A percentile compares a stretch with the other conserved stretches of the same genome.
phyloP scores from a whole-genome alignment of 306 rosid species.

The Trifolium subterraneum region DNA sequence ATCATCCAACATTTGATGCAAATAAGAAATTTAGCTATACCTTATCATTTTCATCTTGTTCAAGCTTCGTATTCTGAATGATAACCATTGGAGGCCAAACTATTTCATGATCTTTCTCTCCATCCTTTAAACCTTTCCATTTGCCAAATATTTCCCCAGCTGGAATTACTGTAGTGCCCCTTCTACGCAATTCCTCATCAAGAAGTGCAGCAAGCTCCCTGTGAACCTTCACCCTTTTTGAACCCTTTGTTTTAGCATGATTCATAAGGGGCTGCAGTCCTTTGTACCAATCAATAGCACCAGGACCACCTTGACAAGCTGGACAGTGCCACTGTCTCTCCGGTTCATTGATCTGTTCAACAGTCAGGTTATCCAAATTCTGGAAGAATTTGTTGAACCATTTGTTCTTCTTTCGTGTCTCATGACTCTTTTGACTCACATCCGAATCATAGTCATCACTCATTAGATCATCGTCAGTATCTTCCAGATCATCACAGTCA shows the following conservation, averaged over 20 bases:
- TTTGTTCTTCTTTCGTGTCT: constrained; percentile 60
- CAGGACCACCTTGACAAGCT: constrained; percentile 89
- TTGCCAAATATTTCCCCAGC: constrained; percentile 79
- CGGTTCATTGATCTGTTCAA: constrained; percentile 62
- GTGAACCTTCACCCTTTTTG: constrained; percentile 73
- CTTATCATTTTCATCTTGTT: constrained; percentile 72
- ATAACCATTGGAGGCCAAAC: constrained; percentile 94
- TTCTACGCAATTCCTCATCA: constrained; percentile 78
- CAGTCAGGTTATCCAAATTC: constrained; percentile 59
- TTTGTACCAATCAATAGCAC: constrained; percentile 85
- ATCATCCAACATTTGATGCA: constrained; percentile 6
- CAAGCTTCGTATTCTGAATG: constrained; percentile 76
- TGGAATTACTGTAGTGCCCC: constrained; percentile 70
- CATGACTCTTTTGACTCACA: constrained; percentile 69
- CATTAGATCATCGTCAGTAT: constrained; percentile 68
- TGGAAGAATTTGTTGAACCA: constrained; percentile 70
- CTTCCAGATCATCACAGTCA: constrained; percentile 54
- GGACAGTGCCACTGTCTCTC: constrained; percentile 94
- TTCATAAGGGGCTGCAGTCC: constrained; percentile 85
- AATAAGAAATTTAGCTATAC: constrained; percentile 46
- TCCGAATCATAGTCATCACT: constrained; percentile 80
- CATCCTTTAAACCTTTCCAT: constrained; percentile 77
- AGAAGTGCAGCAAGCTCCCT: constrained; percentile 71
- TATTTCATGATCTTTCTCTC: constrained; percentile 75
- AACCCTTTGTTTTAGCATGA: constrained; percentile 90